phyloP scores from a whole-genome alignment of 345 rosid genomes.

The Citrus cavaleriei region DNA sequence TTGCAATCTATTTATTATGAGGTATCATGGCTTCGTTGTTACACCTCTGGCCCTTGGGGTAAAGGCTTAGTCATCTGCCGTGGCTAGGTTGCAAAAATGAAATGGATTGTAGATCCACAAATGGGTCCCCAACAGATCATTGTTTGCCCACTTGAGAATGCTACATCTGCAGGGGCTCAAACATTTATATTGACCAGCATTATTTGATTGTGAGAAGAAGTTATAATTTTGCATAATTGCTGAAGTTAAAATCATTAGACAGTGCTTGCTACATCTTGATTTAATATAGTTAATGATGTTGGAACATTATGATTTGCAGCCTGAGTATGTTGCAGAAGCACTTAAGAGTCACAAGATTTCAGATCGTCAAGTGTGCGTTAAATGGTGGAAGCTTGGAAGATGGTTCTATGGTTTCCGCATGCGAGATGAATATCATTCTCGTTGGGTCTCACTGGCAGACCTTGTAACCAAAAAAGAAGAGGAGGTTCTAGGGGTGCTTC shows the following conservation, averaged over 20 bases:
- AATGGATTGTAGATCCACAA: not conserved
- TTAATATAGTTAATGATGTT: no score
- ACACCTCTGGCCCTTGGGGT: not conserved
- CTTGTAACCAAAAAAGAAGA: conserved; percentile 38
- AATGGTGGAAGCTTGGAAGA: conserved; percentile 74
- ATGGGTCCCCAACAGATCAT: not conserved
- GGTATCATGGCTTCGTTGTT: not conserved
- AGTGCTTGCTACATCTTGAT: not conserved
- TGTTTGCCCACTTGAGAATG: not conserved
- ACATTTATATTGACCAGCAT: not conserved
- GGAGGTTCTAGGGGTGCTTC: conserved; percentile 50
- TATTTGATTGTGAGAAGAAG: not conserved
- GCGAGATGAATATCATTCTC: conserved; percentile 60
- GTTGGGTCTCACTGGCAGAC: conserved; percentile 44
- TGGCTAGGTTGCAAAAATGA: not conserved
- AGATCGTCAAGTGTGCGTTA: conserved; percentile 49
- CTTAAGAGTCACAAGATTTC: conserved; percentile 40
- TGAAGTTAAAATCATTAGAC: not conserved
- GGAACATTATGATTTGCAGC: not conserved
- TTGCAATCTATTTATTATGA: not conserved
- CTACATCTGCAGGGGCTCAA: not conserved
- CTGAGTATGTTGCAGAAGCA: conserved; percentile 33
- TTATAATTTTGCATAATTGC: conserved; percentile 2
- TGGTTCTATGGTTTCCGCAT: conserved; percentile 61
- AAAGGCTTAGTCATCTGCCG: not conserved